Percentiles rank a stretch among this genome's conserved stretches.
Evolutionary conservation across 768 basidiomycete species (phyloP).

Genomic region (Pisolithus microcarpus): DNA sequence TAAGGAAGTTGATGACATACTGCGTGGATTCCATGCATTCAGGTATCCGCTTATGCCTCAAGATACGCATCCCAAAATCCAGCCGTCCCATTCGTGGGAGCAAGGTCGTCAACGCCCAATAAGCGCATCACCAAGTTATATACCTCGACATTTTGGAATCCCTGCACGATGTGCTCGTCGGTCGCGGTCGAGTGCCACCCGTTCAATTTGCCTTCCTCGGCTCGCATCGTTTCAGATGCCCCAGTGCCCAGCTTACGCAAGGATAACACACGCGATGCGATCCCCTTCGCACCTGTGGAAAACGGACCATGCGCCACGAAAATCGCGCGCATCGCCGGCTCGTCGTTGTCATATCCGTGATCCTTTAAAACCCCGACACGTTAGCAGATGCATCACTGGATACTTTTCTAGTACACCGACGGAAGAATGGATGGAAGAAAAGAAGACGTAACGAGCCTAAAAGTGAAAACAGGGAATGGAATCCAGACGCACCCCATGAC

Average conservation of each 20-base stretch:
- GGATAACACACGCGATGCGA: constrained; percentile 19
- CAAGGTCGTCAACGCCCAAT: constrained; percentile 52
- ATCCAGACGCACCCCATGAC: constrained; percentile 60
- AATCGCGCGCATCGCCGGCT: constrained; percentile 75
- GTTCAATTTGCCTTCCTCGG: neutral
- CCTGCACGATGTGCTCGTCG: constrained; percentile 58
- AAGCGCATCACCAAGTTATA: constrained; percentile 78
- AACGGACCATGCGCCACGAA: constrained; percentile 93
- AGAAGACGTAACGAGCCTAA: neutral
- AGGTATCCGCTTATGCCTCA: constrained; percentile 2
- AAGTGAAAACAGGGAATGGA: neutral
- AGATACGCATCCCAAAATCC: constrained; percentile 85
- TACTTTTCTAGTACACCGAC: too few relatives aligned
- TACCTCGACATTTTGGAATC: constrained; percentile 81
- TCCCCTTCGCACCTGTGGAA: constrained; percentile 53
- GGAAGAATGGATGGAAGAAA: too few relatives aligned
- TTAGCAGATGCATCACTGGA: neutral
- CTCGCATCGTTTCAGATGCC: neutral
- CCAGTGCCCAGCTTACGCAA: neutral
- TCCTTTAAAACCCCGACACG: constrained; percentile 38
- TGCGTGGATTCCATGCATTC: too few relatives aligned
- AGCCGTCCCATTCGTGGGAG: constrained; percentile 65
- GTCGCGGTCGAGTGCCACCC: constrained; percentile 60
- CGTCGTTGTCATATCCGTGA: constrained; percentile 85
- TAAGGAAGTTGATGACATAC: too few relatives aligned